Conservation (phyloP, 805 yeast species). For the Ogataea neopini region DNA sequence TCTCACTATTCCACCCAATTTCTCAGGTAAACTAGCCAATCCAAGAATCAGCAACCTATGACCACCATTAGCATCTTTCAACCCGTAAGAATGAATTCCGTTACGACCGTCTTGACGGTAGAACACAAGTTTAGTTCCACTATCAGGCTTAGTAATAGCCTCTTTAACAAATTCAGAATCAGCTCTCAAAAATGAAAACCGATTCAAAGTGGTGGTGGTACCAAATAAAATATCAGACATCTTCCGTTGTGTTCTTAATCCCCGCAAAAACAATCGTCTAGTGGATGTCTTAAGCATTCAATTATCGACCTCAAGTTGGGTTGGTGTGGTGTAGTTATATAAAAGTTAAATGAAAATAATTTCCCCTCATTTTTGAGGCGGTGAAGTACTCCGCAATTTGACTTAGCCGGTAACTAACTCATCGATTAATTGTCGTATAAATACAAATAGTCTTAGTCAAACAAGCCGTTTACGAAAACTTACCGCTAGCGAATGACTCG, state of each 20-base stretch:
- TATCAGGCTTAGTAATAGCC: conserved; percentile 8
- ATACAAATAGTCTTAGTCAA: too few relatives aligned
- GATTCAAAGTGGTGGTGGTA: conserved; percentile 47
- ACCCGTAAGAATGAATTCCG: conserved; percentile 22
- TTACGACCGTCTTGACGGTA: conserved; percentile 33
- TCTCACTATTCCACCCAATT: conserved; percentile 14
- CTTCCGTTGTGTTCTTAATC: conserved; percentile 4
- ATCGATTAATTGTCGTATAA: too few relatives aligned
- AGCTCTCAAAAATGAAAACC: conserved; percentile 64
- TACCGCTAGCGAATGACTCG: too few relatives aligned
- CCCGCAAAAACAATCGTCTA: conserved; percentile 1
- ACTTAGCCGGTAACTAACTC: too few relatives aligned
- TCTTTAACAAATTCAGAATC: conserved; percentile 48
- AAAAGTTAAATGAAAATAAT: not conserved
- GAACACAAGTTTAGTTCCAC: conserved; percentile 50
- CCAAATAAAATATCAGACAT: conserved; percentile 32
- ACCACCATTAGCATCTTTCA: conserved; percentile 5
- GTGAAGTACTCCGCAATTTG: too few relatives aligned
- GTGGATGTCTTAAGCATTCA: too few relatives aligned
- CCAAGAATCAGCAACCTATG: conserved; percentile 17
- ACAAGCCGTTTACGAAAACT: too few relatives aligned
- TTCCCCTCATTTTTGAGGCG: not conserved
- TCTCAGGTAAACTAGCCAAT: conserved; percentile 14
- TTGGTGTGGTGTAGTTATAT: too few relatives aligned
- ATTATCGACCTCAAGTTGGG: too few relatives aligned